These are phyloP conservation scores for Aschersonia sp. DNA, from an alignment of 2,329 filamentous ascomycete species.

Conservation along the genomic window DNA sequence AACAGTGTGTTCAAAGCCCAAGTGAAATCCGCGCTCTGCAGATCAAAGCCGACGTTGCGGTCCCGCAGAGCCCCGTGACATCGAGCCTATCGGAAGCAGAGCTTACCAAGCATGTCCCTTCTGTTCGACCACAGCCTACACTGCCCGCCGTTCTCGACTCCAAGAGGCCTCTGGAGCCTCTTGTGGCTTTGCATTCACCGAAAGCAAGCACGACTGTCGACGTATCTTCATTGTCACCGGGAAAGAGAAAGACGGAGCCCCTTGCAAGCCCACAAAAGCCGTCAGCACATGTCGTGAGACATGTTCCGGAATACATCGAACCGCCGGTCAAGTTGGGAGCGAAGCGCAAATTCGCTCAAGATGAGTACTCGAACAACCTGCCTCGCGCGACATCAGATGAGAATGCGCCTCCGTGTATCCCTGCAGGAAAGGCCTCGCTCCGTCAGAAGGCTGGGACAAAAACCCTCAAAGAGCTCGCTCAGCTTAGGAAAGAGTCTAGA, in stretches of 20 bases:
- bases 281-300: not conserved
- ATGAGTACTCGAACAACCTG: slow-evolving; percentile 31
- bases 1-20: slow-evolving; percentile 25
- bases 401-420: slow-evolving; percentile 9
- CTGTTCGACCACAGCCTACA: slow-evolving; percentile 12
- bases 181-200: slow-evolving; percentile 16
- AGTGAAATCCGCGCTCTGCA: slow-evolving; percentile 50
- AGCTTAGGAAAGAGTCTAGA: slow-evolving; percentile 24
- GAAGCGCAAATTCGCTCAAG: slow-evolving; percentile 44
- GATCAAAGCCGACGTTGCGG: slow-evolving; percentile 43
- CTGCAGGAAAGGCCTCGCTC: slow-evolving; percentile 13
- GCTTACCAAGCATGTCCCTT: slow-evolving; percentile 37
- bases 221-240: slow-evolving; percentile 9
- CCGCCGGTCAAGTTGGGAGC: slow-evolving; percentile 29
- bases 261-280: not conserved
- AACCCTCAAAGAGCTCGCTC: slow-evolving; percentile 31
- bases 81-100: slow-evolving; percentile 41
- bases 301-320: slow-evolving; percentile 4
- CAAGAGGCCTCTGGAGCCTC: slow-evolving; percentile 13
- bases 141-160: slow-evolving; percentile 9
- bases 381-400: slow-evolving; percentile 13
- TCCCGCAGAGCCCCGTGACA: slow-evolving; percentile 50
- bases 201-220: slow-evolving; percentile 8
- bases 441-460: slow-evolving; percentile 22
- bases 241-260: slow-evolving; percentile 10